A percentile compares a stretch with the other conserved stretches of the same genome.
These are phyloP conservation scores for Penicillium cinerascens DNA, from an alignment of 495 filamentous ascomycete genomes.

Conservation along the genomic window DNA sequence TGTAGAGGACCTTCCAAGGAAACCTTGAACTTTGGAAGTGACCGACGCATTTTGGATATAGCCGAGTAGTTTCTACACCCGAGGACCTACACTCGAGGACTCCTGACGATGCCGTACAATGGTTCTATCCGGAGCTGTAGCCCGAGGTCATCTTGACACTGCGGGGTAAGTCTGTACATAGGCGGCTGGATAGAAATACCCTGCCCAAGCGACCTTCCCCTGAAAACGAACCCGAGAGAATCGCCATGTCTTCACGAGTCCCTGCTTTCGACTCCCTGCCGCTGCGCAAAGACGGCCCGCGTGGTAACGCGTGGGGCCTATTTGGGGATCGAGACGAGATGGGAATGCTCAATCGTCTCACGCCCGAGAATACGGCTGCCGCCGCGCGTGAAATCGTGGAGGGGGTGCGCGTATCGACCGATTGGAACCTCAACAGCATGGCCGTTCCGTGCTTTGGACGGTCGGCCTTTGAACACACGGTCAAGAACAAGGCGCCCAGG, in stretches of 20 bases:
- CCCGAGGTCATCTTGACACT: background rate
- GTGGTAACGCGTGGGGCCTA: constrained; percentile 48
- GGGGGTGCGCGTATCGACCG: constrained; percentile 43
- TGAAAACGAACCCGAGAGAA: background rate
- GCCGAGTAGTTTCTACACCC: too few species aligned
- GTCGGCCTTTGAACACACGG: constrained; percentile 26
- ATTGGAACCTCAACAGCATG: constrained; percentile 39
- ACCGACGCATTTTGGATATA: too few species aligned
- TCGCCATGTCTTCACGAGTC: background rate
- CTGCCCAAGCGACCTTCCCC: background rate
- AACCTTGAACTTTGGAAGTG: too few species aligned
- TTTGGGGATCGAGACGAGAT: constrained; percentile 43
- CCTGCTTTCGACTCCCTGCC: constrained; percentile 43
- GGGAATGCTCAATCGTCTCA: constrained; percentile 50
- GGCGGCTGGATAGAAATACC: background rate
- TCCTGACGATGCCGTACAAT: background rate
- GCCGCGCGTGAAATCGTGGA: constrained; percentile 46
- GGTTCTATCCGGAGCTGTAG: background rate
- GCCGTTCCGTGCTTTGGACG: constrained; percentile 27
- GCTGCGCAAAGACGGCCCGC: constrained; percentile 36
- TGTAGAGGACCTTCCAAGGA: too few species aligned
- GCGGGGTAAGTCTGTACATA: background rate
- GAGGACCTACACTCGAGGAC: too few species aligned
- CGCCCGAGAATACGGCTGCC: constrained; percentile 42
- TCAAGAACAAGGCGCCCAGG: constrained; percentile 38